Conservation (phyloP, 495 filamentous ascomycete genomes). For the Pyronema domesticum region DNA sequence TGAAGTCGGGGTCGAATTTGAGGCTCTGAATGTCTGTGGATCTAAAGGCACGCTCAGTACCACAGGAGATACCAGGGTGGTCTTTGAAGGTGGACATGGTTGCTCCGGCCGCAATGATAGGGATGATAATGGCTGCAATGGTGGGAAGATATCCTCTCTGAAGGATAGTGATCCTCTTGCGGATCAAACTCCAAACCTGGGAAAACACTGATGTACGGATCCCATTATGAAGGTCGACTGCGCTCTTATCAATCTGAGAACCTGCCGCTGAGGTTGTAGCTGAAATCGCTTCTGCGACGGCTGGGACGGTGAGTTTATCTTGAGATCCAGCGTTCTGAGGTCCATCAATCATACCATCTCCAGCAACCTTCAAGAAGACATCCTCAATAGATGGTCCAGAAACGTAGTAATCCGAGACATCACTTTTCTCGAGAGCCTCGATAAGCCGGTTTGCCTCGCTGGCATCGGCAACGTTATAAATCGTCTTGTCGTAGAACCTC, state of each 20-base stretch:
- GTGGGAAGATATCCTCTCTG: conserved; percentile 61
- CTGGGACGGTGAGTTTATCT: not conserved
- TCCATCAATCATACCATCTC: conserved; percentile 37
- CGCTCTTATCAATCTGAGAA: conserved; percentile 9
- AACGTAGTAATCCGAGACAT: conserved; percentile 53
- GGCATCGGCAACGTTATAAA: conserved; percentile 49
- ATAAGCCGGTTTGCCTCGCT: conserved; percentile 48
- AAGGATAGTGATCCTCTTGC: conserved; percentile 59
- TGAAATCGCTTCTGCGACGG: conserved; percentile 5
- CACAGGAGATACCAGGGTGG: conserved; percentile 40
- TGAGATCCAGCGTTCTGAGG: conserved; percentile 2
- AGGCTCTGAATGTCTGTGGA: not conserved
- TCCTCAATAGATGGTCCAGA: conserved; percentile 75
- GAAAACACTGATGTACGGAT: conserved; percentile 41
- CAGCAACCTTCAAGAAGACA: conserved; percentile 66
- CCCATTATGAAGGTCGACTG: conserved; percentile 48
- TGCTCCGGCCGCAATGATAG: conserved; percentile 55
- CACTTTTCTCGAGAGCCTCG: conserved; percentile 40
- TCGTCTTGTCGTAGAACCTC: conserved; percentile 43
- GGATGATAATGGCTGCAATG: conserved; percentile 50
- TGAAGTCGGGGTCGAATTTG: not conserved
- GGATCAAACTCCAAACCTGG: conserved; percentile 56
- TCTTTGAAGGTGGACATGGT: conserved; percentile 51
- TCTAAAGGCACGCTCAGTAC: conserved; percentile 7
- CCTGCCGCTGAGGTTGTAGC: conserved; percentile 13